Percentiles rank a stretch among this genome's conserved stretches.
phyloP scores from a whole-genome alignment of 148 eudicot genomes.

The Chenopodium suecicum region DNA sequence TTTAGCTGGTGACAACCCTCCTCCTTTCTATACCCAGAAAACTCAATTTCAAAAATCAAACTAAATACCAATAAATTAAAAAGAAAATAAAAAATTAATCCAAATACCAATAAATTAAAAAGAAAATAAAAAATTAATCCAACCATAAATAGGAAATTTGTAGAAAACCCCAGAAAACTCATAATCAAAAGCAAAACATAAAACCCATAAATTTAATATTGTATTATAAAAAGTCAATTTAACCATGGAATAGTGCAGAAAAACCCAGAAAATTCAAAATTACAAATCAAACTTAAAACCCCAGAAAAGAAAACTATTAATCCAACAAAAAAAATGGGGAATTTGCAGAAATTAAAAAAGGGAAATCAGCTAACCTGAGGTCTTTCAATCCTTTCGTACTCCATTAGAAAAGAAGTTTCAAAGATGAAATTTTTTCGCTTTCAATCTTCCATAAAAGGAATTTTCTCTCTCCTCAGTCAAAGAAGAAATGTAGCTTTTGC shows the following conservation, averaged over 20 bases:
- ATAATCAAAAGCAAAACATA: not conserved
- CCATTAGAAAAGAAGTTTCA: conserved; percentile 18
- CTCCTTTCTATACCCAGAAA: conserved; percentile 22
- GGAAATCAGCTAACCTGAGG: conserved; percentile 23
- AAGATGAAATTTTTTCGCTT: not conserved
- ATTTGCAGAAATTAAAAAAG: not conserved
- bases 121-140: not conserved
- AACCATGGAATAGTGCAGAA: not conserved
- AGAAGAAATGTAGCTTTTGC: conserved; percentile 8
- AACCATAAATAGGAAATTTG: not conserved
- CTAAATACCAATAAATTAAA: not conserved
- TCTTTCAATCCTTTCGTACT: conserved; percentile 33
- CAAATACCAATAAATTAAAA: not conserved
- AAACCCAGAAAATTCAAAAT: not conserved
- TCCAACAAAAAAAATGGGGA: not conserved
- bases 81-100: not conserved
- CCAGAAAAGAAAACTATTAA: conserved; percentile 2
- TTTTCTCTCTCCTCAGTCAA: not conserved
- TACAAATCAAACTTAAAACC: not conserved
- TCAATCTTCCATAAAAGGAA: not conserved
- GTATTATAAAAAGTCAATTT: not conserved
- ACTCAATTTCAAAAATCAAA: not conserved
- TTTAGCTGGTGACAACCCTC: conserved; percentile 42
- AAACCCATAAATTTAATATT: not conserved
- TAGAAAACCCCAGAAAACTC: not conserved